Base-by-base conservation (phyloP, 176 grass and related monocot genomes). In the Bolboschoenus planiculmis region DNA sequence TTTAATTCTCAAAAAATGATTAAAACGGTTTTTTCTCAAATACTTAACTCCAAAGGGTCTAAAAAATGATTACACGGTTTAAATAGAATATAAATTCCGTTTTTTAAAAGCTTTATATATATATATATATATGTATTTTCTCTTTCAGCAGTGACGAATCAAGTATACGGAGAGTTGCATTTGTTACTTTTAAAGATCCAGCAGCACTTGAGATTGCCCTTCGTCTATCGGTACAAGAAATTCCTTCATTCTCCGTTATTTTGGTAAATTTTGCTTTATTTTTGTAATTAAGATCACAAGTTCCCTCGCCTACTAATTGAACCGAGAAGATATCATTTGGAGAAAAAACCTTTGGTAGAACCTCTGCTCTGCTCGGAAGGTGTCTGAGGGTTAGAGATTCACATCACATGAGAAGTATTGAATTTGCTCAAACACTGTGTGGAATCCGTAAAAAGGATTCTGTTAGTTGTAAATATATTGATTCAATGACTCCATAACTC, bases 161-260 rank as follows among this genome's bases (percentile, higher is more conserved):
- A 57, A 80, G 83, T 20, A 78, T 48, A 10, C 84, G 90, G 83
- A 92, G 92, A 84, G 87, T 87, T 66, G 94, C 92, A 4, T 94
- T 89, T 64, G 94, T 97, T 72, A 94, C 90, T 44, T 97, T 97
- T 89, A 97, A 92, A 85, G 94, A 97, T 55, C 81, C 94, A 68
- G 89, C 82, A 81, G 94, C 94, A 1, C 94, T 97, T 18, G 94
- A 97, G 78, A 97, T 97, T 81, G 92, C 94, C 35, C 84, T 97
- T 43, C 86, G 93, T 39, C 88, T 97, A 8, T 97, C 94, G 91
- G 88, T 97, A 94, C 39, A 84, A 48, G 15, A 30, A 65, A 82
- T 63, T 46, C 20, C 34, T 40, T 57, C 7, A 2, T 31, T 82
- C 40, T 50, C 14, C 37, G 18, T 82, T 66, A 62, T 48, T 65